Base-by-base conservation (phyloP, 2,329 filamentous ascomycete species). In the Diaporthe vaccinii region DNA sequence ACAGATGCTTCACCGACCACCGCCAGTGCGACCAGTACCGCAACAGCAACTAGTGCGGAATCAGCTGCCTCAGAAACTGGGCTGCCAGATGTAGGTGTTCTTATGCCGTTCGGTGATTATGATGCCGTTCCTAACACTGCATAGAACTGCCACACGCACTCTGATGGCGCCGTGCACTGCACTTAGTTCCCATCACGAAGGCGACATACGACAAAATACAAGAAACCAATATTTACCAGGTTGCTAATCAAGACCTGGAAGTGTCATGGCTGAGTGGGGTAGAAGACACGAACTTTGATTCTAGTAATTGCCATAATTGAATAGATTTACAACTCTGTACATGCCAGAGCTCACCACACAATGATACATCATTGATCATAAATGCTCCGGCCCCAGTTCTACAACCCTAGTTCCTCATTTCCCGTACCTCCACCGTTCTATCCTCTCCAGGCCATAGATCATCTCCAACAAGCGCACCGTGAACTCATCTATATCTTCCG, bases 401-500 rank as follows among this genome's bases (percentile, higher is more conserved):
- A 59, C 4, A 14, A 3, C 57, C 41, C 22, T 36, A 22, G 1
- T 14, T 17, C 34, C n/a, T 69, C n/a, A 55, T 34, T 34, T 73
- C 28, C 36, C 57, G 20, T 36, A 22, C 15, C 51, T 53, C 82
- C 77, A 78, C 51, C 49, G 68, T 44, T 76, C 72, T 57, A 78
- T 71, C n/a, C 62, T 75, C 58, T 77, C 74, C 1, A 34, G 20
- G 17, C 78, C 77, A 39, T 62, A 78, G 8, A 25, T 74, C 3
- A 74, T 72, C 44, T 76, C 74, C 22, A 78, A 49, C 41, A 73
- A 44, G 12, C 67, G 41, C 34, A 49, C 68, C 1, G 73, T 68
- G 57, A 78, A 78, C 4, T 72, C 68, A 22, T 78, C 78, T 22
- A 78, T 20, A 28, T 77, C 75, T 15, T 76, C 76, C 2, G 77